Conservation (phyloP, 495 filamentous ascomycete species). For the Neurospora hispaniola region DNA sequence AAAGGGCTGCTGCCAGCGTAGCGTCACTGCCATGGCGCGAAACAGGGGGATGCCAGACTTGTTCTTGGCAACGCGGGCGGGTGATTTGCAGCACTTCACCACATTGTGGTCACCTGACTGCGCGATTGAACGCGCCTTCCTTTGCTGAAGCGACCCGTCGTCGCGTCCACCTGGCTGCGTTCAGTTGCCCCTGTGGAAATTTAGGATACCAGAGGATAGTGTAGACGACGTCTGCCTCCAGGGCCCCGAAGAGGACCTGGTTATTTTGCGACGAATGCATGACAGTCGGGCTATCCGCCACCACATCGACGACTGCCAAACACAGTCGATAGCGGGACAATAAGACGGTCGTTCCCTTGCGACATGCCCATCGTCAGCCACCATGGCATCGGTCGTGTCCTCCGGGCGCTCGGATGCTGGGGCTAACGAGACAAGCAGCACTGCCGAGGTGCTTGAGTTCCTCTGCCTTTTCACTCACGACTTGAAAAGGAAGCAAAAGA, state of each 20-base stretch:
- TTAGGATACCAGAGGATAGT: neutral
- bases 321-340: neutral
- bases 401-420: slow-evolving; percentile 4
- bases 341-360: neutral
- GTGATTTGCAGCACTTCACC: neutral
- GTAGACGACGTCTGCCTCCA: too few species aligned
- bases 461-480: slow-evolving; percentile 81
- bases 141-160: neutral
- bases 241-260: neutral
- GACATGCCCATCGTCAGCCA: neutral
- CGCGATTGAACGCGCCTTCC: neutral
- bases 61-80: neutral
- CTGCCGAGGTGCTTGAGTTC: slow-evolving; percentile 64
- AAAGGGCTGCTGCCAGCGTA: neutral
- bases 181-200: neutral
- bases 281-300: neutral
- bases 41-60: neutral
- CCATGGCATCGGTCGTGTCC: slow-evolving; percentile 13
- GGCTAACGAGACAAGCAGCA: slow-evolving; percentile 6
- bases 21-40: neutral
- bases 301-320: slow-evolving; percentile 1
- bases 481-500: slow-evolving; percentile 72
- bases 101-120: neutral
- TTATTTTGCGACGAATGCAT: neutral
- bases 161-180: neutral